phyloP scores from a whole-genome alignment of 164 flowering plant genomes.

The Vitis rotundifolia region DNA sequence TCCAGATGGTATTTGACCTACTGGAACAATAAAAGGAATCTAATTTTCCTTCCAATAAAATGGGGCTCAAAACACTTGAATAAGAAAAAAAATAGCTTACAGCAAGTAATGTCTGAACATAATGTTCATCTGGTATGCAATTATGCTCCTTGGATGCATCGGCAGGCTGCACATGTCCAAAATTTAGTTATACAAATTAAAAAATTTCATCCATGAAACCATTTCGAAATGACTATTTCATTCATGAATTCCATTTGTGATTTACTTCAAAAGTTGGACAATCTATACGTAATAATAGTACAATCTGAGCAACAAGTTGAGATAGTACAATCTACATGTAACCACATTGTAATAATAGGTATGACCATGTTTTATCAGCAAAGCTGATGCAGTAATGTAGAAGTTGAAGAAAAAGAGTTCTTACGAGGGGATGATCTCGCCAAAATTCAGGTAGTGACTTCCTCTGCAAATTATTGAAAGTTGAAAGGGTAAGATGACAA shows the following conservation, averaged over 20 bases:
- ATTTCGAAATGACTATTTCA: background rate
- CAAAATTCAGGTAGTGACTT: constrained; percentile 95
- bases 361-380: no score
- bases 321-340: no score
- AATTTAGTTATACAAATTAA: constrained; percentile 1
- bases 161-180: constrained; percentile 59
- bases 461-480: constrained; percentile 55
- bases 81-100: constrained; percentile 50
- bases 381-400: no score
- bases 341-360: no score
- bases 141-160: constrained; percentile 84
- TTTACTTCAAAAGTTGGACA: background rate
- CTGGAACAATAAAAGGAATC: no score
- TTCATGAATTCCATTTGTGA: background rate
- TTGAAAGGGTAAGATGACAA: background rate
- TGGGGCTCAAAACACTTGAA: background rate
- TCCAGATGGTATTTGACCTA: no score
- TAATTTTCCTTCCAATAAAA: background rate
- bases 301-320: no score
- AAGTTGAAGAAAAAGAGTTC: constrained; percentile 26
- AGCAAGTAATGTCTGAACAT: constrained; percentile 87
- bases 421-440: constrained; percentile 83
- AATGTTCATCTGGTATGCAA: constrained; percentile 98
- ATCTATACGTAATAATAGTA: background rate
- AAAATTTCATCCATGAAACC: constrained; percentile 5